Percentiles rank a stretch among this genome's conserved stretches.
Conservation (phyloP, 331 rosid species). For the Malus hybrid region DNA sequence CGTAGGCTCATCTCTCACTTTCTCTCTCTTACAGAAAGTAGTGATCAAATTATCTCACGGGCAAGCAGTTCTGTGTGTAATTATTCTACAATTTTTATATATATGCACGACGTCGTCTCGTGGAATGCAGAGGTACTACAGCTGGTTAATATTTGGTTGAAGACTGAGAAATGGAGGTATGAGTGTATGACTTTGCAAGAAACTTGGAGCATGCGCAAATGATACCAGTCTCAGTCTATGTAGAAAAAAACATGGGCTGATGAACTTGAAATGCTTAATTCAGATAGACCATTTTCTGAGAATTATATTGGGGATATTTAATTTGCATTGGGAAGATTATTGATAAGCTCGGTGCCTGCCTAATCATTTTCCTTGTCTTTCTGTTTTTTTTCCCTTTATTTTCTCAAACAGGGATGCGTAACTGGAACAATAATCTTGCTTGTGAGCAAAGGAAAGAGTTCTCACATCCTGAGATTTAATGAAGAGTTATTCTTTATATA, state of each 20-base stretch:
- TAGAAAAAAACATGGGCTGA: background rate
- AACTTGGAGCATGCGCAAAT: conserved; percentile 14
- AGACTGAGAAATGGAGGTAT: background rate
- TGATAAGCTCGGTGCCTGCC: background rate
- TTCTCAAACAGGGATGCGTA: conserved; percentile 47
- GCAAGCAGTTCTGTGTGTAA: background rate
- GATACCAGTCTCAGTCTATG: no score
- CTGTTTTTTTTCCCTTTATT: background rate
- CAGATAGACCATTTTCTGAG: background rate
- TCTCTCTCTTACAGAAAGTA: background rate
- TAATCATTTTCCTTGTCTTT: background rate
- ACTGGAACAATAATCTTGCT: conserved; percentile 53
- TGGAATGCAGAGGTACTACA: background rate
- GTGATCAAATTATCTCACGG: background rate
- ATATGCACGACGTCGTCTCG: background rate
- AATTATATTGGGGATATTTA: background rate
- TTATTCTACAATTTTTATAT: background rate
- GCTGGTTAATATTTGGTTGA: background rate
- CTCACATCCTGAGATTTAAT: conserved; percentile 63
- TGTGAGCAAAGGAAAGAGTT: conserved; percentile 59
- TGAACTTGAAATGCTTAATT: no score
- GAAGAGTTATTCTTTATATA: conserved; percentile 90
- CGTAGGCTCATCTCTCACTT: no score
- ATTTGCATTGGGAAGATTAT: background rate
- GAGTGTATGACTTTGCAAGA: background rate